Evolutionary conservation across 1,139 yeast species (phyloP).

Genomic region (Hyphopichia fennica): DNA sequence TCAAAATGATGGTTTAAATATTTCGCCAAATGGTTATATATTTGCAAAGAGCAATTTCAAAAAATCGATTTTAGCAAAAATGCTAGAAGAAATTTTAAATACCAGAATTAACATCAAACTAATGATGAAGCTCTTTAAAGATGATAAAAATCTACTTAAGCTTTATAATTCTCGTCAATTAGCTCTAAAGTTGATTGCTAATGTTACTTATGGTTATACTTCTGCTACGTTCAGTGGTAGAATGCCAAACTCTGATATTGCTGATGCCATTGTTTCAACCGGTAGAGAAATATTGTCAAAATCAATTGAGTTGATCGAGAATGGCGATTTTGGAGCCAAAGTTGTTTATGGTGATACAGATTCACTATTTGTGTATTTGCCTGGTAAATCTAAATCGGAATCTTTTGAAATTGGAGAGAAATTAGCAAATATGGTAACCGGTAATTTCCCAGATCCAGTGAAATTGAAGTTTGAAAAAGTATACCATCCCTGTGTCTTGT

Average conservation of each 20-base stretch:
- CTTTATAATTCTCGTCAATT: conserved; percentile 76
- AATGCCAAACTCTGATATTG: conserved; percentile 95
- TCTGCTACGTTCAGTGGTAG: conserved; percentile 94
- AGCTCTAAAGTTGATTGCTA: conserved; percentile 87
- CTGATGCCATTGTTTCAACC: conserved; percentile 90
- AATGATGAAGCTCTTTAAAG: conserved; percentile 60
- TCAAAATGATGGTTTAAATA: conserved; percentile 49
- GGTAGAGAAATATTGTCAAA: conserved; percentile 80
- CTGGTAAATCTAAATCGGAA: conserved; percentile 73
- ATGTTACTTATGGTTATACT: conserved; percentile 94
- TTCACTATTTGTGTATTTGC: conserved; percentile 84
- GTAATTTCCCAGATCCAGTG: conserved; percentile 77
- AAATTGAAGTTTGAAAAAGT: conserved; percentile 88
- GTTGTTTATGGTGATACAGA: conserved; percentile 98
- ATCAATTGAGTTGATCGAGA: conserved; percentile 70
- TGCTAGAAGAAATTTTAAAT: conserved; percentile 80
- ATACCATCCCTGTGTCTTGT: conserved; percentile 78
- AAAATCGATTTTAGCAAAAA: conserved; percentile 73
- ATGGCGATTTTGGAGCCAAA: conserved; percentile 74
- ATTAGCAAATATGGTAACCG: conserved; percentile 64
- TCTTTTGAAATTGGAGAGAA: conserved; percentile 76
- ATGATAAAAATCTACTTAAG: conserved; percentile 46
- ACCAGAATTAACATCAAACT: conserved; percentile 77
- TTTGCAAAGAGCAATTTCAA: conserved; percentile 68
- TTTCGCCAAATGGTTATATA: conserved; percentile 87